Evolutionary conservation across 257 asterid species (phyloP).

Genomic region (Fraxinus anomala): DNA sequence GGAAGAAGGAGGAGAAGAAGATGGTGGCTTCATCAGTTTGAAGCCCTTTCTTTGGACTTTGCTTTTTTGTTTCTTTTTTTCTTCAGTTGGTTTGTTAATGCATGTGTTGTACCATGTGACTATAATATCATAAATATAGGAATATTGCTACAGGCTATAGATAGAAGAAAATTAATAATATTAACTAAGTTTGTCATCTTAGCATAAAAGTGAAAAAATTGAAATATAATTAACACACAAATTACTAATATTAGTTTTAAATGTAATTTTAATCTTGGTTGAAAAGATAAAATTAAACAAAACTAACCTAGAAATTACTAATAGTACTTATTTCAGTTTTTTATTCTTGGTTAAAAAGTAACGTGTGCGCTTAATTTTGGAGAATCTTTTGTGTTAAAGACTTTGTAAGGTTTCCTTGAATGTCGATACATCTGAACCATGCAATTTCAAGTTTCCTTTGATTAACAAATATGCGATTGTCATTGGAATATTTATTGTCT

Average conservation of each 20-base stretch:
- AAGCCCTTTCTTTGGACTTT: neutral
- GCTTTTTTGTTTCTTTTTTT: neutral
- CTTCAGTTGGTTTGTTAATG: neutral
- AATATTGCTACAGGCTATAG: neutral
- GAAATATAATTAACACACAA: neutral
- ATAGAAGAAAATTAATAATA: neutral
- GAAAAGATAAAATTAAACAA: no score
- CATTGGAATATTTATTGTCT: neutral
- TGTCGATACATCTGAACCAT: neutral
- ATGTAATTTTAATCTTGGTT: no score
- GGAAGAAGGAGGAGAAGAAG: slow-evolving; percentile 31
- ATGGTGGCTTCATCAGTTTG: slow-evolving; percentile 38
- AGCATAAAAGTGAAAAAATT: neutral
- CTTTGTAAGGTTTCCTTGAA: neutral
- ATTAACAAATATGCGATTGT: neutral
- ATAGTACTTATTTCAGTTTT: no score
- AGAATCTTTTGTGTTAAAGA: neutral
- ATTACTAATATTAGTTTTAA: neutral
- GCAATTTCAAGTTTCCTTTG: neutral
- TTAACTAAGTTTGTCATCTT: neutral
- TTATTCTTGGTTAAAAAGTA: no score
- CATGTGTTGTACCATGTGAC: neutral
- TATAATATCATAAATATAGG: neutral
- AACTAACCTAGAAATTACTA: no score
- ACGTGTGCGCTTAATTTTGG: neutral